phyloP scores from a whole-genome alignment of 192 early-diverging fungal genomes.

The Mortierella hygrophila region DNA sequence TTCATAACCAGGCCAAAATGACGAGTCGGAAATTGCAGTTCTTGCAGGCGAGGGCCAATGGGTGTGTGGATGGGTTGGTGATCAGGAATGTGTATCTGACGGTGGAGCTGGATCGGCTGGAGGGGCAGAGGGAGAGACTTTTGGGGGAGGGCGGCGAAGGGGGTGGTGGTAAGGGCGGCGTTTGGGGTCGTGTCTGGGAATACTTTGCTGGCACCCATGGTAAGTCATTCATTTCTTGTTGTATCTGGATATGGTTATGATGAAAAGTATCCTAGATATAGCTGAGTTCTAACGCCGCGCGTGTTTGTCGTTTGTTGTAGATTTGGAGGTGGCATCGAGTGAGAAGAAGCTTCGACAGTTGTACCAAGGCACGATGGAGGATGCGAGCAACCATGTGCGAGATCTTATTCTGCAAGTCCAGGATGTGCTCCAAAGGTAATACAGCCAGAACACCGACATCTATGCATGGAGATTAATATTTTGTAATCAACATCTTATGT shows the following conservation, averaged over 20 bases:
- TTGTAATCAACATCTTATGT: not conserved
- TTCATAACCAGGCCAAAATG: slow-evolving; percentile 50
- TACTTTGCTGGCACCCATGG: slow-evolving; percentile 20
- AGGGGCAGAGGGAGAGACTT: slow-evolving; percentile 32
- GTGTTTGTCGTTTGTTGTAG: not conserved
- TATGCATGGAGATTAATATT: not conserved
- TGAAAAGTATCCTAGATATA: not conserved
- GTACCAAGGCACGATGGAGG: slow-evolving; percentile 38
- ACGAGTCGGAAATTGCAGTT: slow-evolving; percentile 62
- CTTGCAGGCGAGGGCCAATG: slow-evolving; percentile 61
- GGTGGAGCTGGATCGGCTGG: slow-evolving; percentile 40
- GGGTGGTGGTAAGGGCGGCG: not conserved
- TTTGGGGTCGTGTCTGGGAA: slow-evolving; percentile 17
- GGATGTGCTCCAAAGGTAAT: slow-evolving; percentile 35
- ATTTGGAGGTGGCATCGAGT: slow-evolving; percentile 3
- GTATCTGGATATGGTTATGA: not conserved
- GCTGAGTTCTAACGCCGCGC: not conserved
- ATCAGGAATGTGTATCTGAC: slow-evolving; percentile 62
- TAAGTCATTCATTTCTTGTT: not conserved
- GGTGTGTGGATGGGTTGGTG: slow-evolving; percentile 65
- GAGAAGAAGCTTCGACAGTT: slow-evolving; percentile 22
- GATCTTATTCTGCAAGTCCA: slow-evolving; percentile 44
- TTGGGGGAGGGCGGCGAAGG: slow-evolving; percentile 1
- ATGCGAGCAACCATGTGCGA: slow-evolving; percentile 33
- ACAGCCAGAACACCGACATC: not conserved